Percentiles rank a stretch among this genome's conserved stretches.
phyloP scores from a whole-genome alignment of 768 basidiomycete species.

The Trametes coccinea region DNA sequence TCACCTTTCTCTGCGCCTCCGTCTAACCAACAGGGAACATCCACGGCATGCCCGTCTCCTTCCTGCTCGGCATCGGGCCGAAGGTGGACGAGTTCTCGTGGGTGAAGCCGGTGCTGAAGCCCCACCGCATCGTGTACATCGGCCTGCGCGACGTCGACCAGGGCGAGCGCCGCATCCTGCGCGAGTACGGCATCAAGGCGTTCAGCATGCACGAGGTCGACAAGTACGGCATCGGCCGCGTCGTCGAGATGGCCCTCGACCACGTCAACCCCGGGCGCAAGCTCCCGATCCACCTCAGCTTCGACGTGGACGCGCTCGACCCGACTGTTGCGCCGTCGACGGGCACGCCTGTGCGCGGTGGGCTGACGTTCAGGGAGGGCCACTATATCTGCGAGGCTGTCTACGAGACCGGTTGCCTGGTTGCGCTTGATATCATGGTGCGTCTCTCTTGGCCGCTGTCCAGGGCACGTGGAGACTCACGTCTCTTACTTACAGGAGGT shows the following conservation, averaged over 20 bases:
- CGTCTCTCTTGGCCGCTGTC: background rate
- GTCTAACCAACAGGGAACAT: conserved; percentile 67
- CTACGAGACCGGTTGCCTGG: conserved; percentile 88
- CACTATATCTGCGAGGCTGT: conserved; percentile 96
- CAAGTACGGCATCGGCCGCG: conserved; percentile 87
- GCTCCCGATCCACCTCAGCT: conserved; percentile 90
- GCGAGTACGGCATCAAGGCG: conserved; percentile 76
- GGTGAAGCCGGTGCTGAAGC: conserved; percentile 64
- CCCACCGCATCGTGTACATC: conserved; percentile 90
- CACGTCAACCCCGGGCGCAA: conserved; percentile 86
- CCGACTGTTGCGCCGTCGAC: conserved; percentile 96
- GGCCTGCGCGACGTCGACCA: conserved; percentile 92
- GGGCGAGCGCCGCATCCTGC: conserved; percentile 85
- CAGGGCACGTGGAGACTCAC: background rate
- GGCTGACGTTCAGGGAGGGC: conserved; percentile 96
- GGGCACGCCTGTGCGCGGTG: conserved; percentile 92
- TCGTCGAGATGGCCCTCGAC: conserved; percentile 95
- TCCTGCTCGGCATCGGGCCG: conserved; percentile 62
- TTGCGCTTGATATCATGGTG: conserved; percentile 93
- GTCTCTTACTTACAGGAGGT: conserved; percentile 65
- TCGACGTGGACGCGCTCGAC: conserved; percentile 95
- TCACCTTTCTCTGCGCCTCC: background rate
- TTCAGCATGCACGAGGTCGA: conserved; percentile 68
- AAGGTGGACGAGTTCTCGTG: conserved; percentile 50
- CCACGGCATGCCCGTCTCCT: conserved; percentile 97